A percentile compares a stretch with the other conserved stretches of the same genome.
Conservation (phyloP, 1,139 yeast species). For the Ogataea hybrid region DNA sequence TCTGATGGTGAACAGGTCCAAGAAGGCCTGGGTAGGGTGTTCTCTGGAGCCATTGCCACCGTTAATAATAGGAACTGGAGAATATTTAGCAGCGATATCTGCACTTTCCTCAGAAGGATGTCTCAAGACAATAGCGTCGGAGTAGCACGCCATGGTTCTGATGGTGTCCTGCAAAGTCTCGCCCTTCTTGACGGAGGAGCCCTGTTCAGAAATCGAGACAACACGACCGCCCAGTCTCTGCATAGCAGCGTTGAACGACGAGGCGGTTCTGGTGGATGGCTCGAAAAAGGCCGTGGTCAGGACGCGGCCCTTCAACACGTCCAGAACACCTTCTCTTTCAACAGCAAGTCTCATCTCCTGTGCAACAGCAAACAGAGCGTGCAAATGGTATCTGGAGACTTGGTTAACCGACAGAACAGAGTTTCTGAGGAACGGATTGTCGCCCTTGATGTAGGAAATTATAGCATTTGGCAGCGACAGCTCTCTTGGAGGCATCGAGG, state of each 20-base stretch:
- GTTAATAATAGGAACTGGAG: slow-evolving; percentile 95
- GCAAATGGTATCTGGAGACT: slow-evolving; percentile 83
- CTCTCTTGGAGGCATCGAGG: slow-evolving; percentile 68
- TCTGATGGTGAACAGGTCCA: slow-evolving; percentile 96
- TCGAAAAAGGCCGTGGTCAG: slow-evolving; percentile 96
- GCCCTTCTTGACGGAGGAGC: slow-evolving; percentile 96
- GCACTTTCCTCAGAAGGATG: slow-evolving; percentile 94
- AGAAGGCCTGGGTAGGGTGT: slow-evolving; percentile 98
- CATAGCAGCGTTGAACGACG: slow-evolving; percentile 99
- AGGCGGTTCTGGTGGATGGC: slow-evolving; percentile 95
- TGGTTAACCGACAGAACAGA: slow-evolving; percentile 87
- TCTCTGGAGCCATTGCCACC: slow-evolving; percentile 98
- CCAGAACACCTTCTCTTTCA: slow-evolving; percentile 94
- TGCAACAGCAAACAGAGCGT: slow-evolving; percentile 90
- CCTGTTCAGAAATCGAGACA: slow-evolving; percentile 76
- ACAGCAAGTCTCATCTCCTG: slow-evolving; percentile 98
- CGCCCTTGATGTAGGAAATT: slow-evolving; percentile 67
- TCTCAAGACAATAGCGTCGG: slow-evolving; percentile 96
- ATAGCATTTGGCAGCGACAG: slow-evolving; percentile 78
- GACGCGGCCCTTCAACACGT: slow-evolving; percentile 84
- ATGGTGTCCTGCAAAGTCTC: slow-evolving; percentile 97
- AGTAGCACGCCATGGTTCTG: slow-evolving; percentile 90
- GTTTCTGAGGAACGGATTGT: slow-evolving; percentile 87
- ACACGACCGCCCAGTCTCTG: slow-evolving; percentile 99
- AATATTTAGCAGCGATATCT: slow-evolving; percentile 90